Evolutionary conservation across 106 monocot genomes (phyloP).

Genomic region (Allium fistulosum): DNA sequence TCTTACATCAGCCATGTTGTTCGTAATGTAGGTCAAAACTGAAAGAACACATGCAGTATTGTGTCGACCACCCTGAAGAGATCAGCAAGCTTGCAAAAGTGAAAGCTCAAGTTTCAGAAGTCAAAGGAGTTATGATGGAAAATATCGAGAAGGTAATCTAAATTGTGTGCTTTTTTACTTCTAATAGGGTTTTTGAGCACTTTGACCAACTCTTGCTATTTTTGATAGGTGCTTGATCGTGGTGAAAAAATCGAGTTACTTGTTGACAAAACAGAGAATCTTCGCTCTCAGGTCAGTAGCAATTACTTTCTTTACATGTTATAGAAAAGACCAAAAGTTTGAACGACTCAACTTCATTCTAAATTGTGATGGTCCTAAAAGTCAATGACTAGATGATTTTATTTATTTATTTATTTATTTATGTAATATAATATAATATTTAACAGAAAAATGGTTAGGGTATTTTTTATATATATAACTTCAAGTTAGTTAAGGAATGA

Average conservation of each 20-base stretch:
- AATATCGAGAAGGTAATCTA: slow-evolving; percentile 26
- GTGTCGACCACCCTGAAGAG: slow-evolving; percentile 31
- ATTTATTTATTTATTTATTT: too few relatives aligned
- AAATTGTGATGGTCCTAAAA: too few relatives aligned
- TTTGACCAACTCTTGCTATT: slow-evolving; percentile 3
- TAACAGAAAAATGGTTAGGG: too few relatives aligned
- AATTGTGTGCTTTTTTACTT: not conserved
- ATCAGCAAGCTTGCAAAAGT: slow-evolving; percentile 36
- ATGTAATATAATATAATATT: too few relatives aligned
- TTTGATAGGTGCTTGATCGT: slow-evolving; percentile 62
- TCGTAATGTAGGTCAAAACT: slow-evolving; percentile 14
- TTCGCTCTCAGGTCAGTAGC: slow-evolving; percentile 56
- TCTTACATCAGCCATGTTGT: not conserved
- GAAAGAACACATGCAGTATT: slow-evolving; percentile 32
- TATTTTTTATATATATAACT: too few relatives aligned
- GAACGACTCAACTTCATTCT: not conserved
- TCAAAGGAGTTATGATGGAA: slow-evolving; percentile 39
- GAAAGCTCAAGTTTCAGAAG: slow-evolving; percentile 30
- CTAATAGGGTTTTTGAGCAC: not conserved
- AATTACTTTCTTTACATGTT: not conserved
- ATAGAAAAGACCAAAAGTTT: not conserved
- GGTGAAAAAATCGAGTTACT: slow-evolving; percentile 75
- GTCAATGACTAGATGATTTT: too few relatives aligned
- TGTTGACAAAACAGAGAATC: slow-evolving; percentile 74
- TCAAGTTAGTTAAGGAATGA: too few relatives aligned